Conservation (phyloP, 345 rosid species). For the Gossypium ekmanianum region DNA sequence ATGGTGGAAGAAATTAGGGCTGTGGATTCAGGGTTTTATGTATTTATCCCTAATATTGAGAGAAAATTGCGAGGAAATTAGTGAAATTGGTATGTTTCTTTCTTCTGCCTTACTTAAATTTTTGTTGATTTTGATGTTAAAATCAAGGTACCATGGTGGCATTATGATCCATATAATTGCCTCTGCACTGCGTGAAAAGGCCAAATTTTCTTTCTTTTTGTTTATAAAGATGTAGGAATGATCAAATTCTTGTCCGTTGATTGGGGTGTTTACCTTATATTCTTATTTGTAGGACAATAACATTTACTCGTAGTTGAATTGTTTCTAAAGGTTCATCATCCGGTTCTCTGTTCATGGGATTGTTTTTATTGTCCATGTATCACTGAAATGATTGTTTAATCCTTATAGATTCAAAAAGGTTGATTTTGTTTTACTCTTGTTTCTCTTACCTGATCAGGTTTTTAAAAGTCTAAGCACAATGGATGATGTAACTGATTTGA, state of each 20-base stretch:
- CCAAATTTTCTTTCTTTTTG: background rate
- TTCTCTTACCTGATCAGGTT: conserved; percentile 15
- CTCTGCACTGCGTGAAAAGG: background rate
- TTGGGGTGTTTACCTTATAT: background rate
- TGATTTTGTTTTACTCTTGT: background rate
- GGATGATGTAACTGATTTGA: conserved; percentile 64
- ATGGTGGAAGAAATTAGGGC: background rate
- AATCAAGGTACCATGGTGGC: background rate
- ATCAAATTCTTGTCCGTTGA: background rate
- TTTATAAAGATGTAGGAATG: background rate
- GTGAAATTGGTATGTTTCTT: background rate
- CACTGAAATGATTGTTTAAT: background rate
- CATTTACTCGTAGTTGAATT: background rate
- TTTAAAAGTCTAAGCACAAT: conserved; percentile 29
- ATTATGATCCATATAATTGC: background rate
- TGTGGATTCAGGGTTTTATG: background rate
- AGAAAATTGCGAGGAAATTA: background rate
- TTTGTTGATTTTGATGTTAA: background rate
- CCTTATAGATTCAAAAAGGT: background rate
- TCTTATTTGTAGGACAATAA: background rate
- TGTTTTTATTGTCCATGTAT: background rate
- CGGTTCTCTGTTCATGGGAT: background rate
- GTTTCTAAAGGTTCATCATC: background rate
- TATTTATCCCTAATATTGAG: background rate
- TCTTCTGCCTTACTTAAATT: background rate